Evolutionary conservation across 1,284 basidiomycete genomes (phyloP), one percentile per base, ranked within the genome.

Genomic region (Trichosporon faecale): DNA sequence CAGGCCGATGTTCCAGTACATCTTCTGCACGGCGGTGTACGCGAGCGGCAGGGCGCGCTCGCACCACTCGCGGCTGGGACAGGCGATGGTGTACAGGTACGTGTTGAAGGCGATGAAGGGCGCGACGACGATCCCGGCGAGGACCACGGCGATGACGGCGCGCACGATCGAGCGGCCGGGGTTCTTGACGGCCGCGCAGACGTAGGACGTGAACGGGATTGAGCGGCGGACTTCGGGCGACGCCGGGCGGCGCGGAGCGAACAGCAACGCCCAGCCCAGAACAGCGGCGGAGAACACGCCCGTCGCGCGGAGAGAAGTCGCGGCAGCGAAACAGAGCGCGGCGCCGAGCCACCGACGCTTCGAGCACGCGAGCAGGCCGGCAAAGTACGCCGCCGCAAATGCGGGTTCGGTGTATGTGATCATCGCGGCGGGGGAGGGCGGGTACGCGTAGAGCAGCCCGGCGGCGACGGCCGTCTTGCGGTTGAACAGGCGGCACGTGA

Each of bases 1-100:
- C 72, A 94, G 88, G 5, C 95, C 95, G 71, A 88, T 86, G 80
- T 93, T 87, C 87, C 96, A 99, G 82, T 98, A 98, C 63, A 88
- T 85, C 0, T 84, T 83, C 81, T 98, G 96, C 1, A 93, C 91
- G 76, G 92, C 89, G n/a, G 87, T 84, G 80, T 98, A 98, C 61
- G 93, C 88, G 16, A 88, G 87, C 0, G 94, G 93, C 0, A 90
- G 75, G 2, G 77, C 61, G 0, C 77, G 72, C 0, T 77, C 66
- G 80, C 95, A 98, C 95, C 94, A 98, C 1, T 84, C 82, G 49
- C 85, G 72, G 70, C 63, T 21, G 1, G 37, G 27, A 76, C 95
- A 98, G 78, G 94, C 94, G 0, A 84, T 78, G 9, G 73, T 61
- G 78, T 91, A 93, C 0, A 89, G 90, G 70, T 85, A 84, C 46